Evolutionary conservation across 805 yeast species (phyloP), one percentile per base, ranked within the genome.

Genomic region (Kodamaea jinghongensis): DNA sequence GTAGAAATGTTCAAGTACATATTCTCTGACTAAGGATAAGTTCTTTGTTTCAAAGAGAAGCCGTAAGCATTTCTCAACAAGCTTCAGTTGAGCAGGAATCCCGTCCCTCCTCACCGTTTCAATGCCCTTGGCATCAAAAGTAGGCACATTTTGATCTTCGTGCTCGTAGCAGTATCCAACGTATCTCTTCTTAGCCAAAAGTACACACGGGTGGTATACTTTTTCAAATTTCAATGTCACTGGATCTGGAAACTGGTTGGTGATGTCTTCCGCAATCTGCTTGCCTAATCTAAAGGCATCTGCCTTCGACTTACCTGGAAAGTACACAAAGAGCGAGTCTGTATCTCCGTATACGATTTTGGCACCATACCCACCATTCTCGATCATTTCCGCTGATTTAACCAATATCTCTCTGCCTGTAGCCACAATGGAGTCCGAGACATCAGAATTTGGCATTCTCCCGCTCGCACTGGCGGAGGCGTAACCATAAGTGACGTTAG

Each of bases 321-420:
- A 70, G 54, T 86, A 84, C 2, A 93, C 90, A 70, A 93, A 93
- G 40, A 93, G 60, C 29, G 96, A 86, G 60, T 93, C 99, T 0
- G 99, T 93, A 57, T 93, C 99, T 4, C 99, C 98, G 57, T 93
- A 93, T 0, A 91, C 96, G 0, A 93, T 96, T 51, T 85, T 81
- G 0, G 96, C 97, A 2, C 89, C 89, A 86, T 89, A 86, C 16
- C 68, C 55, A 2, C 65, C 56, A 11, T 74, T 65, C 44, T 89
- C 95, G 37, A 93, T 90, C 35, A 73, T 53, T 1, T 73, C 73
- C 17, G 88, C 81, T 0, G 96, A 83, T 37, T 72, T 71, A 38
- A 80, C 81, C 36, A 93, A 63, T 0, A 88, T 83, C 59, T 91
- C 97, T 39, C 98, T 68, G 0, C 93, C 99, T 0, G 93, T 81